Evolutionary conservation across 495 filamentous ascomycete genomes (phyloP).

Genomic region (Astrocystis sublimbata): DNA sequence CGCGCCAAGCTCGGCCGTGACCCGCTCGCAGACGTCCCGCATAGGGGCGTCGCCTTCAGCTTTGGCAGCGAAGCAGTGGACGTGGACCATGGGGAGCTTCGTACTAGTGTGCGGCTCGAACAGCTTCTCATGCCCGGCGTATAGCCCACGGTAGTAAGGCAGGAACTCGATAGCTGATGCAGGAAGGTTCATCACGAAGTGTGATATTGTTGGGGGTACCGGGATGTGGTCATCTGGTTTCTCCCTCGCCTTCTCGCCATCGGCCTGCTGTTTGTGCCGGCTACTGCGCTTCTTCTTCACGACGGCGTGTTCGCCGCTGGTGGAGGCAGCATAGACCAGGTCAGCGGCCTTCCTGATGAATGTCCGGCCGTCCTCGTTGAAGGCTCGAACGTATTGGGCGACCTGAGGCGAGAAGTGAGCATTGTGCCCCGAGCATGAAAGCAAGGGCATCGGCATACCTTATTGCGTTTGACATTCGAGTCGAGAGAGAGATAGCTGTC

Average conservation of each 20-base stretch:
- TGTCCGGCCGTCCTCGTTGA: slow-evolving; percentile 73
- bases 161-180: slow-evolving; percentile 85
- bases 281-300: slow-evolving; percentile 37
- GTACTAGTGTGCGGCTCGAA: slow-evolving; percentile 60
- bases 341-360: slow-evolving; percentile 75
- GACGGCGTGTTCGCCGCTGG: slow-evolving; percentile 48
- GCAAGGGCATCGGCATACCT: slow-evolving; percentile 46
- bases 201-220: slow-evolving; percentile 70
- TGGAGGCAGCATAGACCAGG: slow-evolving; percentile 56
- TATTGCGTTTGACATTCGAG: slow-evolving; percentile 73
- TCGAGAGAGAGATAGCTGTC: slow-evolving; percentile 73
- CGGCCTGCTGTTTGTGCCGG: background rate
- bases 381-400: slow-evolving; percentile 68
- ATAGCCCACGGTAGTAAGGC: slow-evolving; percentile 80
- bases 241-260: slow-evolving; percentile 3
- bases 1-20: slow-evolving; percentile 61
- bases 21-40: slow-evolving; percentile 66
- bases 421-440: slow-evolving; percentile 5
- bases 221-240: slow-evolving; percentile 42
- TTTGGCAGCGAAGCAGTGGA: slow-evolving; percentile 85
- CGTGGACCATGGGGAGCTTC: slow-evolving; percentile 79
- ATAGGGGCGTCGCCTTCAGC: slow-evolving; percentile 61
- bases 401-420: slow-evolving; percentile 51
- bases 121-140: slow-evolving; percentile 63
- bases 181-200: slow-evolving; percentile 97